These are phyloP conservation scores for Didymella pinodella DNA, from an alignment of 2,329 filamentous ascomycete species.

Conservation along the genomic window DNA sequence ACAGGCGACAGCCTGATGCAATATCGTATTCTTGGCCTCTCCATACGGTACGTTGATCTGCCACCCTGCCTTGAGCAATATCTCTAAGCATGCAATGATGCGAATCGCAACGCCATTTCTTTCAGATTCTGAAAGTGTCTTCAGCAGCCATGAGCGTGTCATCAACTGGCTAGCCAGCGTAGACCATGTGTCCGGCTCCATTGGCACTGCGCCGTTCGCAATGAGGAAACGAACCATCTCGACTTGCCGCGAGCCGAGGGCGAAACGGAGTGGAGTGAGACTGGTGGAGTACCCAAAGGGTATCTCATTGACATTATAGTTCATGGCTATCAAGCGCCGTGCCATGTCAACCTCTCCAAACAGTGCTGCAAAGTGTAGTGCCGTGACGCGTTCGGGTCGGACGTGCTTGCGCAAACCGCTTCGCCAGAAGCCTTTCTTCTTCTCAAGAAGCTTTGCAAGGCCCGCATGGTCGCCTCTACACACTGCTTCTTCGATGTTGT, in stretches of 20 bases:
- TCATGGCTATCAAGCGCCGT: not conserved
- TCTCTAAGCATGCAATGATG: not conserved
- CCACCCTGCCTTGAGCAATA: not conserved
- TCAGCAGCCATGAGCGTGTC: conserved; percentile 1
- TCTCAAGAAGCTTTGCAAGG: not conserved
- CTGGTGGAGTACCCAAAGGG: not conserved
- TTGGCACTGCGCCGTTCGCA: not conserved
- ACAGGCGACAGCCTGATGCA: conserved; percentile 2
- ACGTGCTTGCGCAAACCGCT: not conserved
- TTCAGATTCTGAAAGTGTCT: not conserved
- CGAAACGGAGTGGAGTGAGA: not conserved
- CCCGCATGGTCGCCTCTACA: not conserved
- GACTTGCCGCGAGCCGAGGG: not conserved
- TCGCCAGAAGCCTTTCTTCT: conserved; percentile 1
- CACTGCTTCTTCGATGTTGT: not conserved
- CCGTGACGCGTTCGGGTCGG: not conserved
- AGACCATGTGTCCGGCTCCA: conserved; percentile 1
- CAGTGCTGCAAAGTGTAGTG: not conserved
- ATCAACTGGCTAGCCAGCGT: not conserved
- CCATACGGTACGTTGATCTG: not conserved
- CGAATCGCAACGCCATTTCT: not conserved
- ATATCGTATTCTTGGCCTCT: not conserved
- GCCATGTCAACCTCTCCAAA: conserved; percentile 1
- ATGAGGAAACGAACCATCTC: not conserved
- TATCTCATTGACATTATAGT: not conserved